Base-by-base conservation (phyloP, 164 flowering plant species). In the Chimonanthus salicifolius region DNA sequence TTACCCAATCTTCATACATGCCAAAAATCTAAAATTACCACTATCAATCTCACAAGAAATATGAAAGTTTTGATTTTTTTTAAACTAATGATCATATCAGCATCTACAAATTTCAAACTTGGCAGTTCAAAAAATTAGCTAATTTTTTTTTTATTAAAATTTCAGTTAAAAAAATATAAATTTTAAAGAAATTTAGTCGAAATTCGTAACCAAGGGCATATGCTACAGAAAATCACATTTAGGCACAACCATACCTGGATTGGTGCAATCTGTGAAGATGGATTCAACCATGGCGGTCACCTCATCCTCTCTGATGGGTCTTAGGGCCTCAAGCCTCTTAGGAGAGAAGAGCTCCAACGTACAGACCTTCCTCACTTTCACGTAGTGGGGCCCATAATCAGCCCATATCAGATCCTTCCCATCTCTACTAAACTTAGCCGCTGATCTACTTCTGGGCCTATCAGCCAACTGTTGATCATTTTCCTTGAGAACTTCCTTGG, bases 281-380 rank as follows among this genome's bases (percentile, higher is more conserved):
- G 85, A 77, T 47, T 88, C 84, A 71, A 85, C 79, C 91, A 88
- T 88, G 79, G 89, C 89, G 13, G 88, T 83, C 63, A 88, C 88
- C 58, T 88, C 91, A 78, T 88, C 91, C 74, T 88, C 91, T 50
- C 91, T 76, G 72, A 88, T 82, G 58, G 91, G 88, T 58, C 89
- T 68, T 11, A 88, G 77, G n/a, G 78, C 76, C 64, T 88, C 91
- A 45, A 88, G 76, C 70, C 78, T 76, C 74, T 67, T 76, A 1
- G 47, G 74, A 13, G 74, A 13, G 47, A 76, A 76, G 18, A 76
- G 71, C 67, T 75, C 73, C 43, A 75, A 6, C 1, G 80, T 85
- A 51, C 88, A 87, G 8, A 85, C 80, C 72, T 87, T 87, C 64
- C 89, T 74, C 46, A 87, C 87, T 80, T 87, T 87, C 1, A 87